Base-by-base conservation (phyloP, 2,329 filamentous ascomycete species). In the Stachybotrys chartarum region DNA sequence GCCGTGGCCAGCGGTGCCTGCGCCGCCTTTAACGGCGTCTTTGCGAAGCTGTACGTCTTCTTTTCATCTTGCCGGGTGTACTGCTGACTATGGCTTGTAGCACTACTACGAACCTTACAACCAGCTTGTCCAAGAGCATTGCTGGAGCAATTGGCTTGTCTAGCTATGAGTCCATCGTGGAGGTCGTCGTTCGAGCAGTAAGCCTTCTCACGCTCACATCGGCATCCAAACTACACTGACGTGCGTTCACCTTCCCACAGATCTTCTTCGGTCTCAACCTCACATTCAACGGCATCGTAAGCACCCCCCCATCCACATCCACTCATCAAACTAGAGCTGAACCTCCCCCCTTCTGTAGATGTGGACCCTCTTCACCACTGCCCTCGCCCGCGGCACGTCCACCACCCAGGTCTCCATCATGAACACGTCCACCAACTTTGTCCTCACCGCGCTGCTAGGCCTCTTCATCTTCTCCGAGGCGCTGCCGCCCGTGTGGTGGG, bases 311-410 rank as follows among this genome's bases (percentile, higher is more conserved):
- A 5, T 18, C 42, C 17, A n/a, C 50, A 7, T 18, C 44, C 24
- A 6, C 10, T 39, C 46, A 39, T 30, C 39, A 49, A 35, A 24
- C 35, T 6, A 42, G 3, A 42, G 10, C 8, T 42, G 35, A 24
- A 24, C 24, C 35, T 42, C 35, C 14, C 35, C 14, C 35, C 14
- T 14, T 42, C 35, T 5, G 35, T 42, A 83, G 71, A 93, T 93
- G 89, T 93, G 89, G 89, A 84, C 86, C 0, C 80, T 93, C 51
- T 93, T 92, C 74, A 93, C 89, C 7, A 81, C 83, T 52, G 89
- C 89, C 53, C 80, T 93, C n/a, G 84, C 88, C 0, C 79, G 82
- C 17, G 87, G 88, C 14, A 80, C 82, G 56, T 91, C 87, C 1
- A 91, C 89, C 8, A 90, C 89, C 0, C 87, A 90, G 65, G 89